Conservation (phyloP, 139 green algal genomes). For the Pseudopediastrum boryanum region DNA sequence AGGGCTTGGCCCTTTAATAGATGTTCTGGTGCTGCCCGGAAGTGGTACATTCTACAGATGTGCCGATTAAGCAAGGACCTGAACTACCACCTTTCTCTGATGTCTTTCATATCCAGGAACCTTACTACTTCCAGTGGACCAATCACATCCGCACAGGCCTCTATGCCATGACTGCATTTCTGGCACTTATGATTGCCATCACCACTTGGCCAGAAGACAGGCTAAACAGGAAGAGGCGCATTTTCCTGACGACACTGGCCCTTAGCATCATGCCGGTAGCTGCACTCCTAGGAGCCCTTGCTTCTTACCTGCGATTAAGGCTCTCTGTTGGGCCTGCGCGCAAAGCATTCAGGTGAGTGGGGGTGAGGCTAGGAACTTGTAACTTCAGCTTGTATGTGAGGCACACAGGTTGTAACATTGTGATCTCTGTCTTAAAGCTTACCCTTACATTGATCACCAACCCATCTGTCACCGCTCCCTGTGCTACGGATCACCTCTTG, state of each 20-base stretch:
- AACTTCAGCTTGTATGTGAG: too few species aligned
- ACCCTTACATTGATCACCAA: too few species aligned
- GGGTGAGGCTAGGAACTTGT: neutral
- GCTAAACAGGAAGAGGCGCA: neutral
- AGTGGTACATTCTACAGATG: neutral
- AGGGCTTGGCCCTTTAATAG: neutral
- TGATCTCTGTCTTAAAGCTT: too few species aligned
- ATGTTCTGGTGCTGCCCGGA: neutral
- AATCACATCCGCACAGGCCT: constrained; percentile 52
- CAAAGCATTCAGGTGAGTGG: constrained; percentile 35
- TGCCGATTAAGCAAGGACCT: neutral
- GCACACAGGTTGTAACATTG: too few species aligned
- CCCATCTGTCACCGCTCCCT: too few species aligned
- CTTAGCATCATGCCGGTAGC: constrained; percentile 8
- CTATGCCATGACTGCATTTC: constrained; percentile 43
- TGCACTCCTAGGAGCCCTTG: neutral
- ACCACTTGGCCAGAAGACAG: constrained; percentile 12
- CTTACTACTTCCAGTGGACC: constrained; percentile 50
- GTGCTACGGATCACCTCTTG: too few species aligned
- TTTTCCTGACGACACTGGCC: neutral
- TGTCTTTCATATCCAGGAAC: constrained; percentile 28
- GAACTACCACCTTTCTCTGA: neutral
- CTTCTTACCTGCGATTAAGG: constrained; percentile 34
- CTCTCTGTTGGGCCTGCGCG: constrained; percentile 10
- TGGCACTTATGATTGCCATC: constrained; percentile 37